Base-by-base conservation (phyloP, 139 green algal genomes). In the Auxenochlorella pyrenoidosa region DNA sequence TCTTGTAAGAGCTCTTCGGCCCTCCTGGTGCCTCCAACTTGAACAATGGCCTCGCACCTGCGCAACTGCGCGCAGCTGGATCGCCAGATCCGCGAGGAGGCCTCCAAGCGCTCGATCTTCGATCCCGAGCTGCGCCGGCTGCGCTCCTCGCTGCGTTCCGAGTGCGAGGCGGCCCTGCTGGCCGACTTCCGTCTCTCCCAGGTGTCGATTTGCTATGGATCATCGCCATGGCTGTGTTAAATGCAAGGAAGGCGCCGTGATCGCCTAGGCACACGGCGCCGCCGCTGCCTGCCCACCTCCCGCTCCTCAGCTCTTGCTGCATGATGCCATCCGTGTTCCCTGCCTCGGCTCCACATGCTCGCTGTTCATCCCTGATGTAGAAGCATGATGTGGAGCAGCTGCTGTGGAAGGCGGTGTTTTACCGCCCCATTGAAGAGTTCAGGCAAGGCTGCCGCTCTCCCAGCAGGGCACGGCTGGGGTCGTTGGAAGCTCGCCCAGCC, bases 361-460 rank as follows among this genome's bases (percentile, higher is more conserved):
- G 32, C 44, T 30, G 5, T 30, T 24, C 0, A n/a, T 54, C 6
- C 34, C 47, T 34, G 8, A 21, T 22, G 44, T 80, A 93, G 84
- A 89, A 84, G 3, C 77, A 90, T 30, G 89, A 93, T 15, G 88
- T 93, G 32, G 94, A 96, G 79, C 83, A 88, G 43, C n/a, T 54
- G 19, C 75, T 97, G 40, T 97, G 95, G 95, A 95, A 95, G 83
- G 66, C 59, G 2, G 91, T 94, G 0, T 95, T 95, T 73, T 97
- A 97, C 85, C 83, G 87, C 32, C 92, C 93, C 32, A 97, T 97
- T 8, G 93, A 96, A 87, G 93, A 97, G 89, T 97, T 97, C 84
- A 80, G 95, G 19, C 71, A 43, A 13, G 68, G 92, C 15, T 79
- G 95, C 28, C 24, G n/a, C 22, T 26, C n/a, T 10, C 16, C 19